Base-by-base conservation (phyloP, 2,329 filamentous ascomycete genomes). In the Rugonectria rugulosa region DNA sequence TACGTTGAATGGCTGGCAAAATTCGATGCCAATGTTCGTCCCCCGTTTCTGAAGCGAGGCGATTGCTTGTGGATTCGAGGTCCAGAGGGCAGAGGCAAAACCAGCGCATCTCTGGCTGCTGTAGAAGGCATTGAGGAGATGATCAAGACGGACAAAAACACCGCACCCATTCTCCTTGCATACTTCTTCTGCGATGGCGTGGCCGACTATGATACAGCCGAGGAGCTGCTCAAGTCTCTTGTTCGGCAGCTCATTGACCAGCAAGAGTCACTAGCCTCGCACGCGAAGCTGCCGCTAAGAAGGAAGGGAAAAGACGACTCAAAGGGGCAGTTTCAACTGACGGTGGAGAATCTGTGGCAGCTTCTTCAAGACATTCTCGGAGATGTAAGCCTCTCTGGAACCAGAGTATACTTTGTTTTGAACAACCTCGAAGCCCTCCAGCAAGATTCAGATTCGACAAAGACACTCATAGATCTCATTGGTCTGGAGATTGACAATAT, bases 1-100 rank as follows among this genome's bases (percentile, higher is more conserved):
- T 77, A 73, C 36, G 48, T 64, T 7, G 60, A 71, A 5, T 77
- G 75, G 75, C 32, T 77, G 3, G 60, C 63, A 1, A 66, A 70
- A n/a, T 43, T 42, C 8, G 42, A 47, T 1, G 55, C 54, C 3
- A 17, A 37, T 2, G 53, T 1, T 14, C 10, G 5, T 36, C 34
- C 20, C 23, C 31, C 14, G 36, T n/a, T n/a, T n/a, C n/a, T 55
- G 9, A 44, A 49, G 45, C 24, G 24, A 14, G 68, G 66, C 4
- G 73, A 77, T 51, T 75, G 65, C 12, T 45, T 78, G 2, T 78
- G 75, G 72, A 65, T 78, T 12, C 69, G 73, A 7, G 76, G 75
- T 3, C 74, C 71, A 2, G 73, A 78, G 46, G 76, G 76, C 5
- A 68, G 74, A 49, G 76, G 76, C 5, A 78, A 78, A 55, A 76